Conservation (phyloP, 2,329 filamentous ascomycete species). For the Cercospora beticola region DNA sequence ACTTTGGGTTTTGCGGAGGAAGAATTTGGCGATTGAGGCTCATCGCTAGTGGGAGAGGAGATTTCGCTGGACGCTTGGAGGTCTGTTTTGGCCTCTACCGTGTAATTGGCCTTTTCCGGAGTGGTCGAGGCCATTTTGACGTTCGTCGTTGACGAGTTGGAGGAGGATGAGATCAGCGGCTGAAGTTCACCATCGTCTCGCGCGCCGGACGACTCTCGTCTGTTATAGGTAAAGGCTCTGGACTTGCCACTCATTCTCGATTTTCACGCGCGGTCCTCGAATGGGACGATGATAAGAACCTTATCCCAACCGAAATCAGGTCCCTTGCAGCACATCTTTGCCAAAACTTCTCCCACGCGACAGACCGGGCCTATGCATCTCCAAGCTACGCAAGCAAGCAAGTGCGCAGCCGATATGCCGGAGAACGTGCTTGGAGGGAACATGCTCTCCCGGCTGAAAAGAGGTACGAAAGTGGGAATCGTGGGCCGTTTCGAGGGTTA, state of each 20-base stretch:
- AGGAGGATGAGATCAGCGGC: not conserved
- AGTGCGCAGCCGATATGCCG: not conserved
- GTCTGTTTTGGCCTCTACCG: not conserved
- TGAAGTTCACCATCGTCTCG: not conserved
- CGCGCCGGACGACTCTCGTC: not conserved
- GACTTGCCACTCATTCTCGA: not conserved
- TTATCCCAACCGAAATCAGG: not conserved
- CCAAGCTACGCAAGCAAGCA: not conserved
- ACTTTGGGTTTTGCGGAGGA: slow-evolving; percentile 9
- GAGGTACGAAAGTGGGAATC: not conserved
- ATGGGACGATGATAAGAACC: not conserved
- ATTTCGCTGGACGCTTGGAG: slow-evolving; percentile 6
- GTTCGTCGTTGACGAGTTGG: not conserved
- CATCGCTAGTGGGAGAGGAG: not conserved
- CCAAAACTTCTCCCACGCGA: not conserved
- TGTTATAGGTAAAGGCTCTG: not conserved
- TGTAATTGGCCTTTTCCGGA: not conserved
- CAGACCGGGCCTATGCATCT: not conserved
- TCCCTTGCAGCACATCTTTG: not conserved
- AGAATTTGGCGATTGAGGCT: not conserved
- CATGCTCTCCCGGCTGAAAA: not conserved
- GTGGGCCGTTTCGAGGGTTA: not conserved
- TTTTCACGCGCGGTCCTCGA: not conserved
- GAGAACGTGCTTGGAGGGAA: not conserved
- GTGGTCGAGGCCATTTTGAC: not conserved